phyloP scores from a whole-genome alignment of 108 stramenopile genomes.

The Cyclotella cryptica region DNA sequence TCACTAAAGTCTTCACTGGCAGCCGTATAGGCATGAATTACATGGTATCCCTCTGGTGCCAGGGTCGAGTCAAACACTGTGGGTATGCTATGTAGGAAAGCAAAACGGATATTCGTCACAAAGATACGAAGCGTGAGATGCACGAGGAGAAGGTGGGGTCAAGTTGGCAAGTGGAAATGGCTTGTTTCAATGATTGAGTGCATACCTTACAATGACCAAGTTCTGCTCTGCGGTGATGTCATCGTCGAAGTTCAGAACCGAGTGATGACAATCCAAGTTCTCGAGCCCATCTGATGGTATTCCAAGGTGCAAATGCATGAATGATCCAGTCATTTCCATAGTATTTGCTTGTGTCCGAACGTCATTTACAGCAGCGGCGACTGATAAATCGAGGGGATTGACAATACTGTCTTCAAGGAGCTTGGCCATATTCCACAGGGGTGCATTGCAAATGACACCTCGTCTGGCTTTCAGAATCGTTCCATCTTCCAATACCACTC shows the following conservation, averaged over 20 bases:
- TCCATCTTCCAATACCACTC: conserved; percentile 73
- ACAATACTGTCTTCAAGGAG: conserved; percentile 69
- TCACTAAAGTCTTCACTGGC: conserved; percentile 82
- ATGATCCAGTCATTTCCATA: conserved; percentile 80
- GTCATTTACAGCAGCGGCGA: conserved; percentile 49
- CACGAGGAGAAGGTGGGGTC: too few species aligned
- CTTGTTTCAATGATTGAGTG: too few species aligned
- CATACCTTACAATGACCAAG: conserved; percentile 71
- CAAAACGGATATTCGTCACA: too few species aligned
- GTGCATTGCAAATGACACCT: conserved; percentile 89
- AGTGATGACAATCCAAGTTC: conserved; percentile 88
- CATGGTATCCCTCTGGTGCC: conserved; percentile 90
- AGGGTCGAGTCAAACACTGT: conserved; percentile 85
- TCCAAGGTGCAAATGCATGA: conserved; percentile 93
- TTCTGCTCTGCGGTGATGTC: conserved; percentile 84
- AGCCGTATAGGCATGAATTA: conserved; percentile 90
- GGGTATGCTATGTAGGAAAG: too few species aligned
- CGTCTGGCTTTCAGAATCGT: conserved; percentile 62
- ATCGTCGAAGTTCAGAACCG: conserved; percentile 70
- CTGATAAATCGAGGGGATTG: conserved; percentile 13
- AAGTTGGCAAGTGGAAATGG: too few species aligned
- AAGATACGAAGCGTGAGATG: too few species aligned
- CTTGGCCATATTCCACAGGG: conserved; percentile 85
- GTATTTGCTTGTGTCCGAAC: conserved; percentile 63
- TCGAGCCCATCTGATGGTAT: conserved; percentile 75